phyloP scores from a whole-genome alignment of 768 basidiomycete genomes.

The Cantharellus anzutake region DNA sequence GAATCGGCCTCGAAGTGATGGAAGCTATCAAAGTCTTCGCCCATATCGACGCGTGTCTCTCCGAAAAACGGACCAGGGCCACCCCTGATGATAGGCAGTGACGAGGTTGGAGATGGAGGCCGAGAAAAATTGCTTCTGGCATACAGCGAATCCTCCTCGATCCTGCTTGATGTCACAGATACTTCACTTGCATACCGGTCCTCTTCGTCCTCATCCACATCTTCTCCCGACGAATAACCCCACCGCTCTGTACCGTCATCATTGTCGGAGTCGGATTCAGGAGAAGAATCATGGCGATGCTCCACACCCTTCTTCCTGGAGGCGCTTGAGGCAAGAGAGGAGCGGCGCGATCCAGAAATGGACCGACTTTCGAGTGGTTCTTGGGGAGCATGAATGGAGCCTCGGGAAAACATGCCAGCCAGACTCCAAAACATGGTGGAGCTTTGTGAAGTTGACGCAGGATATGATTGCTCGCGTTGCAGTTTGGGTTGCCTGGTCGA shows the following conservation, averaged over 20 bases:
- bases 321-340: slow-evolving; percentile 24
- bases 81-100: slow-evolving; percentile 44
- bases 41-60: slow-evolving; percentile 67
- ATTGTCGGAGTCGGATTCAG: slow-evolving; percentile 25
- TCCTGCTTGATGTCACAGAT: slow-evolving; percentile 16
- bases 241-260: slow-evolving; percentile 59
- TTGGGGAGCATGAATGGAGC: background rate
- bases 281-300: background rate
- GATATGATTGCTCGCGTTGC: background rate
- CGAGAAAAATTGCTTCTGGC: slow-evolving; percentile 51
- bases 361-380: slow-evolving; percentile 24
- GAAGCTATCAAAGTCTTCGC: slow-evolving; percentile 24
- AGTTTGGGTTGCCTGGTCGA: background rate
- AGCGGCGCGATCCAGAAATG: slow-evolving; percentile 36
- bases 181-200: slow-evolving; percentile 15
- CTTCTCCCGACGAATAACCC: slow-evolving; percentile 79
- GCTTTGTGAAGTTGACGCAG: slow-evolving; percentile 20
- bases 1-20: slow-evolving; percentile 22
- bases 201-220: slow-evolving; percentile 20
- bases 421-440: slow-evolving; percentile 5
- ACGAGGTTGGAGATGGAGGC: slow-evolving; percentile 35
- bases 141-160: slow-evolving; percentile 21
- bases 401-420: slow-evolving; percentile 5
- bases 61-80: slow-evolving; percentile 58
- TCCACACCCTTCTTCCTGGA: background rate